Base-by-base conservation (phyloP, 208 protist genomes). In the Acanthamoeba royreba region DNA sequence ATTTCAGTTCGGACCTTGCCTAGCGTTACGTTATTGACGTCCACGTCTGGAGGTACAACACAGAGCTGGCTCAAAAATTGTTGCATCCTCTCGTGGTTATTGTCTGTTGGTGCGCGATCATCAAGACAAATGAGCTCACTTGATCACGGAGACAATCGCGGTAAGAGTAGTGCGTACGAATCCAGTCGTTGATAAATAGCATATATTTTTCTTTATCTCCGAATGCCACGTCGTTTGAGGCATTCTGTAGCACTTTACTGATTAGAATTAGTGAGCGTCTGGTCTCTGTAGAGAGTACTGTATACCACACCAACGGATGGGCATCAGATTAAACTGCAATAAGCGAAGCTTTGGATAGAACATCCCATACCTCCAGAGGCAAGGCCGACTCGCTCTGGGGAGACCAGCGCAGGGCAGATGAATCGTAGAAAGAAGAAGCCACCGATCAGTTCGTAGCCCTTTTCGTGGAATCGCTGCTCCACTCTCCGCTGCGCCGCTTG, bases 341-440 rank as follows among this genome's bases (percentile, higher is more conserved):
- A 55, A 55, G 63, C 63, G 31, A 28, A 77, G n/a, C n/a, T n/a
- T n/a, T n/a, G n/a, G n/a, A n/a, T n/a, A n/a, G n/a, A n/a, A n/a
- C n/a, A n/a, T n/a, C n/a, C n/a, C 53, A 61, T 61, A 61, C 53
- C 53, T 61, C 79, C 7, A 13, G 43, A 58, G 79, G 79, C 79
- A 19, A 87, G 79, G 40, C 79, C 79, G 22, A 87, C 49, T 49
- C 79, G 43, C 49, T 87, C 79, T 13, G 79, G 79, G 19, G 79
- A 61, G 5, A 87, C 79, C 11, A 87, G 79, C 3, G 79, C 79
- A 8, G 79, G 79, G 43, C 79, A 87, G 43, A 87, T 45, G 31
- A 33, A 87, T 33, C 79, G 79, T 33, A 87, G 79, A 45, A 87
- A 87, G 79, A 87, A 87, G 79, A 87, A 87, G 79, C 79, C 79